Percentiles rank a stretch among this genome's conserved stretches.
phyloP scores from a whole-genome alignment of 768 basidiomycete species.

The Lactarius quietus region DNA sequence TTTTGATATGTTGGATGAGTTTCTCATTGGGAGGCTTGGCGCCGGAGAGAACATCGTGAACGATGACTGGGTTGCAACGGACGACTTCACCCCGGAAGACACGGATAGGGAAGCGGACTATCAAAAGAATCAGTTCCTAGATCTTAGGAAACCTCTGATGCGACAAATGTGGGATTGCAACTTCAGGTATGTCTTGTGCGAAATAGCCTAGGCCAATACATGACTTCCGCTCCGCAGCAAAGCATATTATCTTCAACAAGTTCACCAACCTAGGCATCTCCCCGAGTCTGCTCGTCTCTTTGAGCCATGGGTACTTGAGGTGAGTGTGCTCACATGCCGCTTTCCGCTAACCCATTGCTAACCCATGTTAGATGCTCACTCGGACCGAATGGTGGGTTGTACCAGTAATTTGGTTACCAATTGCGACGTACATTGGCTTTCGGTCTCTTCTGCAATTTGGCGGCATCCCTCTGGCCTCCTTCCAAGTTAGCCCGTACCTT shows the following conservation, averaged over 20 bases:
- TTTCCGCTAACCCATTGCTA: constrained; percentile 3
- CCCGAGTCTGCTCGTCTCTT: constrained; percentile 84
- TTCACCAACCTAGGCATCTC: constrained; percentile 93
- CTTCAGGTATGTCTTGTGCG: constrained; percentile 57
- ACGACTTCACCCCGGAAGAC: constrained; percentile 89
- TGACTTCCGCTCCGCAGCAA: constrained; percentile 50
- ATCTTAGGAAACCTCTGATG: constrained; percentile 80
- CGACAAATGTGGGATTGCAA: constrained; percentile 85
- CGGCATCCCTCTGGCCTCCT: constrained; percentile 57
- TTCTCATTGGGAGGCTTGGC: constrained; percentile 79
- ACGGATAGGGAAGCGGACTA: constrained; percentile 81
- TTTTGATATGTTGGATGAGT: constrained; percentile 89
- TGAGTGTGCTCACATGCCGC: constrained; percentile 31
- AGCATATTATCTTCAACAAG: constrained; percentile 92
- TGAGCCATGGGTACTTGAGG: constrained; percentile 78
- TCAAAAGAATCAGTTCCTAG: constrained; percentile 87
- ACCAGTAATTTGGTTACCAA: constrained; percentile 88
- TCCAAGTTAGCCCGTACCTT: constrained; percentile 53
- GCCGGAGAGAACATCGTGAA: constrained; percentile 67
- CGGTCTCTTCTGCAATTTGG: constrained; percentile 81
- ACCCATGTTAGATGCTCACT: constrained; percentile 57
- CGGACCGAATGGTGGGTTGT: constrained; percentile 93
- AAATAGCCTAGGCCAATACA: background rate
- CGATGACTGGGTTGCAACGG: constrained; percentile 87
- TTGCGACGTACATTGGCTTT: constrained; percentile 70